Percentiles rank a stretch among this genome's conserved stretches.
phyloP scores from a whole-genome alignment of 2,329 filamentous ascomycete genomes.

The Capronia epimyces region DNA sequence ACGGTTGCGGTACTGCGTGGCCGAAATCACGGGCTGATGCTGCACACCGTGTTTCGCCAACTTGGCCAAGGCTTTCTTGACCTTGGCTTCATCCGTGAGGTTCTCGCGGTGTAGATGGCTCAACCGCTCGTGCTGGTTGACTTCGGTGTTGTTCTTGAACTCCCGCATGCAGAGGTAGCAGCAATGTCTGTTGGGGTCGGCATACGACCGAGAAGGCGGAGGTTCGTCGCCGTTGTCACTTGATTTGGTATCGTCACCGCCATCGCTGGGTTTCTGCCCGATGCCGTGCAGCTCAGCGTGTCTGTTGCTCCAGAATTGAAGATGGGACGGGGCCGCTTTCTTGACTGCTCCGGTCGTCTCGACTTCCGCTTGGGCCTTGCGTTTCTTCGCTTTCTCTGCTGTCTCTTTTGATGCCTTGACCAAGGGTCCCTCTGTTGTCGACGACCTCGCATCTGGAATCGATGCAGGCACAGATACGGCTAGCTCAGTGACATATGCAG shows the following conservation, averaged over 20 bases:
- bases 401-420: background rate
- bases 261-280: conserved; percentile 29
- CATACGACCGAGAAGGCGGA: conserved; percentile 53
- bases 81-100: conserved; percentile 47
- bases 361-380: conserved; percentile 39
- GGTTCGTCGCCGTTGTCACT: conserved; percentile 28
- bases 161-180: conserved; percentile 59
- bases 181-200: conserved; percentile 52
- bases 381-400: conserved; percentile 42
- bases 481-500: conserved; percentile 64
- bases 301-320: conserved; percentile 67
- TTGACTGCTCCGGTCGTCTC: conserved; percentile 37
- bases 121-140: conserved; percentile 56
- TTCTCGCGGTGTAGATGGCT: conserved; percentile 55
- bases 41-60: conserved; percentile 40
- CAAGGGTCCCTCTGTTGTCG: conserved; percentile 32
- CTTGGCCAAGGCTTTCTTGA: conserved; percentile 39
- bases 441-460: conserved; percentile 17
- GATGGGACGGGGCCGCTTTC: conserved; percentile 56
- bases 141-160: conserved; percentile 51
- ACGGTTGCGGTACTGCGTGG: conserved; percentile 43
- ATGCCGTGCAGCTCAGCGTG: conserved; percentile 62
- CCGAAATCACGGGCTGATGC: conserved; percentile 3
- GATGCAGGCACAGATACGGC: conserved; percentile 49
- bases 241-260: conserved; percentile 32